These are phyloP conservation scores for Schizonepeta tenuifolia DNA, from an alignment of 257 asterid genomes.

Conservation along the genomic window DNA sequence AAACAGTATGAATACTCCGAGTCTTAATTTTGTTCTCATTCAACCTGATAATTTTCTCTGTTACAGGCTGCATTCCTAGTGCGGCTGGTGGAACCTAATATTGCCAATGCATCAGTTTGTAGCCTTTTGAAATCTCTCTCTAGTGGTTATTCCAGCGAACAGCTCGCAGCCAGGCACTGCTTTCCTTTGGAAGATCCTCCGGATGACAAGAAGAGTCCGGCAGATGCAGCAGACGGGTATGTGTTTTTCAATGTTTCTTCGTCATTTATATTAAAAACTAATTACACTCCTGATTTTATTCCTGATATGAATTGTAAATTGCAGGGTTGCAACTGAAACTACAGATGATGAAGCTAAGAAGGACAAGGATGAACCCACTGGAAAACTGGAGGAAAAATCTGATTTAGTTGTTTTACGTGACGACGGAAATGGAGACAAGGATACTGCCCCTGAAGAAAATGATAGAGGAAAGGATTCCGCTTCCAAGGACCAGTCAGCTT, in stretches of 20 bases:
- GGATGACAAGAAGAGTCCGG: conserved; percentile 49
- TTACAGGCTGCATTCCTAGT: conserved; percentile 83
- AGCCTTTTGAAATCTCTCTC: conserved; percentile 69
- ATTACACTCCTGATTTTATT: conserved; percentile 1
- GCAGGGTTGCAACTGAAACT: conserved; percentile 62
- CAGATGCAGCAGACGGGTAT: conserved; percentile 59
- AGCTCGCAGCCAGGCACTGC: conserved; percentile 90
- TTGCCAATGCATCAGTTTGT: conserved; percentile 74
- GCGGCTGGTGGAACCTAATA: conserved; percentile 81
- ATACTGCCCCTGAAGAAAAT: conserved; percentile 43
- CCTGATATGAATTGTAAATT: conserved; percentile 41
- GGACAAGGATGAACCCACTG: conserved; percentile 45
- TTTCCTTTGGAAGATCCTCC: conserved; percentile 91
- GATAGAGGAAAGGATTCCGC: conserved; percentile 40
- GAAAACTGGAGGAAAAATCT: conserved; percentile 47
- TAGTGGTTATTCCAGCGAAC: conserved; percentile 64
- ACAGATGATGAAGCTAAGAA: conserved; percentile 46
- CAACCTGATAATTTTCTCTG: conserved; percentile 29
- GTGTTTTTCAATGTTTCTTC: conserved; percentile 33
- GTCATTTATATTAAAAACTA: conserved; percentile 14
- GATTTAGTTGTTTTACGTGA: conserved; percentile 36
- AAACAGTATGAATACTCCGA: conserved; percentile 2
- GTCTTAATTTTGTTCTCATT: conserved; percentile 25
- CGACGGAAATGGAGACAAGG: conserved; percentile 46
- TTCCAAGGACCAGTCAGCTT: conserved; percentile 49